Evolutionary conservation across 805 yeast species (phyloP).

Genomic region (Pichia heedii): DNA sequence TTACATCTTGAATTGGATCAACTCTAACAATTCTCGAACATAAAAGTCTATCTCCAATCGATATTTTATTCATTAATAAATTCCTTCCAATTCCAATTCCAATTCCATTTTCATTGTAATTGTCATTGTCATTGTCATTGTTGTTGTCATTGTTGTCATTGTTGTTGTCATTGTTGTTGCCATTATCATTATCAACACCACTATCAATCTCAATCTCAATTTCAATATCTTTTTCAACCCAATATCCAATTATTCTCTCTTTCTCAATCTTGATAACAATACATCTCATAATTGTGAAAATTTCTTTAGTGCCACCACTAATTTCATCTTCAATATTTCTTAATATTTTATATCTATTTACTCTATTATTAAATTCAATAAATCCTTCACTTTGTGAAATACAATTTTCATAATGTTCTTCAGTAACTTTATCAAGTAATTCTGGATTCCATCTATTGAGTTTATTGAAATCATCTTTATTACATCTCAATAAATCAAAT

Average conservation of each 20-base stretch:
- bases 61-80: not conserved
- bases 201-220: slow-evolving; percentile 34
- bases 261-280: slow-evolving; percentile 30
- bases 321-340: not conserved
- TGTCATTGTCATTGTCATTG: no score
- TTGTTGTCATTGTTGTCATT: no score
- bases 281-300: slow-evolving; percentile 31
- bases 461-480: not conserved
- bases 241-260: slow-evolving; percentile 32
- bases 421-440: slow-evolving; percentile 5
- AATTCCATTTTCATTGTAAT: slow-evolving; percentile 8
- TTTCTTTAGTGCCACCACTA: slow-evolving; percentile 8
- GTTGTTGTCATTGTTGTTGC: no score
- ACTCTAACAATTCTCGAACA: slow-evolving; percentile 38
- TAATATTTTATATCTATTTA: slow-evolving; percentile 9
- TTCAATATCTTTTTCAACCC: slow-evolving; percentile 38
- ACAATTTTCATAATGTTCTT: slow-evolving; percentile 5
- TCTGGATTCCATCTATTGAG: slow-evolving; percentile 4
- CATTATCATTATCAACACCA: no score
- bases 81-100: no score
- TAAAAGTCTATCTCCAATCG: slow-evolving; percentile 37
- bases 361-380: slow-evolving; percentile 17
- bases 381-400: slow-evolving; percentile 9
- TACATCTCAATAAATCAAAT: not conserved
- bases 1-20: slow-evolving; percentile 24